A percentile compares a stretch with the other conserved stretches of the same genome.
Evolutionary conservation across 257 asterid genomes (phyloP).

Genomic region (Capsicum pubescens): DNA sequence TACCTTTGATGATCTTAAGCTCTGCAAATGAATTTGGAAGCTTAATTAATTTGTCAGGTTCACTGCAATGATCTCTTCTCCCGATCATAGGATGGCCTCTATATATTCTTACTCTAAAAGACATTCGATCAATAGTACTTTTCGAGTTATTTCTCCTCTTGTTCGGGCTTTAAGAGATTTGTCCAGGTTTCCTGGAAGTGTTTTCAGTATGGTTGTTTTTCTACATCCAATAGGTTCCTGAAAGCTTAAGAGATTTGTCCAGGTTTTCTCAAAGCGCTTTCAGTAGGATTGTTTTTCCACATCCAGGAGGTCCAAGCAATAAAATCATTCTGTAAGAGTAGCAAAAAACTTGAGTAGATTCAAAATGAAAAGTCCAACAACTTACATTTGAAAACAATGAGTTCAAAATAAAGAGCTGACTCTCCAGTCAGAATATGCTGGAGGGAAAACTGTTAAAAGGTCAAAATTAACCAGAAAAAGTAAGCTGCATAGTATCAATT

Average conservation of each 20-base stretch:
- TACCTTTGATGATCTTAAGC: conserved; percentile 78
- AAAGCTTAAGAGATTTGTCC: conserved; percentile 62
- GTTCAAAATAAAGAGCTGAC: background rate
- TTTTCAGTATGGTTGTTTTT: too few relatives aligned
- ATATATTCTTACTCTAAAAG: too few relatives aligned
- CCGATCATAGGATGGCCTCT: too few relatives aligned
- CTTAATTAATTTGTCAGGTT: conserved; percentile 72
- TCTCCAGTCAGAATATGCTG: conserved; percentile 22
- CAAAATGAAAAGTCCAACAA: background rate
- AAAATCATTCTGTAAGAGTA: conserved; percentile 59
- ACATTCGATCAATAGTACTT: too few relatives aligned
- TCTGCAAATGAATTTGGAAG: conserved; percentile 59
- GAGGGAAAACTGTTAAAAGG: background rate
- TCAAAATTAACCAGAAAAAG: background rate
- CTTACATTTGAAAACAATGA: conserved; percentile 14
- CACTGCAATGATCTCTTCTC: conserved; percentile 48
- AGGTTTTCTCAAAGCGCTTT: conserved; percentile 74
- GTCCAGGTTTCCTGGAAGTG: too few relatives aligned
- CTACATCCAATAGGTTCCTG: too few relatives aligned
- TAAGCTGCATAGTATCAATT: too few relatives aligned
- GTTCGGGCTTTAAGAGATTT: too few relatives aligned
- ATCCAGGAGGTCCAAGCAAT: conserved; percentile 77
- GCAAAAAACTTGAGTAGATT: conserved; percentile 19
- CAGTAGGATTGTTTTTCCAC: conserved; percentile 74
- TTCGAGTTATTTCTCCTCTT: too few relatives aligned